Evolutionary conservation across 2,329 filamentous ascomycete genomes (phyloP), one percentile per base, ranked within the genome.

Genomic region (Aspergillus arachidicola): DNA sequence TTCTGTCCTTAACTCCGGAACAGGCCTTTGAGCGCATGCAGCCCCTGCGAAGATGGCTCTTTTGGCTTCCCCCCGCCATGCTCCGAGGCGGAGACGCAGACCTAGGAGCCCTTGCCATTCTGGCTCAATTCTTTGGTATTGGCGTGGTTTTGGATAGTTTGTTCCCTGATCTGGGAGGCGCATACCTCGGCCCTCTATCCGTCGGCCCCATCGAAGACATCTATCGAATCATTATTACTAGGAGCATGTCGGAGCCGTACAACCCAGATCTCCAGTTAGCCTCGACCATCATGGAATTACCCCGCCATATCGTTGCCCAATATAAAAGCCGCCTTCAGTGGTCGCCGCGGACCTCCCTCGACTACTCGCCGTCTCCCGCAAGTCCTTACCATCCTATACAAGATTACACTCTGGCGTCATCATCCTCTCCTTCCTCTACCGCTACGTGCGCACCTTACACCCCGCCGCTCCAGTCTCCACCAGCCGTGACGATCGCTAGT

Each of bases 21-120:
- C 89, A 96, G 74, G 92, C 96, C 73, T 98, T 97, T 75, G 91
- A 93, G 72, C 91, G 94, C 67, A 87, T 98, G 12, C 94, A 96
- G 67, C 90, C 92, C 11, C 85, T 99, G 63, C 87, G 94, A 60
- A 91, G 92, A 70, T 97, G 94, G 93, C 86, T 98, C 19, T 97
- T 98, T 80, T 98, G 94, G 93, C 87, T 97, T 60, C 95, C 95
- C 0, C 89, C 97, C 38, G 88, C 89, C 68, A 90, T 94, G 71
- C 85, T 97, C 30, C 90, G 94, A 75, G 88, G 89, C 67, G 91
- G 89, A 54, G 88, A 90, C 57, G 87, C 87, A 41, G 93, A 94
- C 68, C 86, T 91, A 28, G 91, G 87, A 64, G 90, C 93, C 1
- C 84, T 97, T 68, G 84, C 96, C 58, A 89, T 96, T 66, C 89